Evolutionary conservation across 164 flowering plant genomes (phyloP), one percentile per base, ranked within the genome.

Genomic region (Magnolia changhungtana): DNA sequence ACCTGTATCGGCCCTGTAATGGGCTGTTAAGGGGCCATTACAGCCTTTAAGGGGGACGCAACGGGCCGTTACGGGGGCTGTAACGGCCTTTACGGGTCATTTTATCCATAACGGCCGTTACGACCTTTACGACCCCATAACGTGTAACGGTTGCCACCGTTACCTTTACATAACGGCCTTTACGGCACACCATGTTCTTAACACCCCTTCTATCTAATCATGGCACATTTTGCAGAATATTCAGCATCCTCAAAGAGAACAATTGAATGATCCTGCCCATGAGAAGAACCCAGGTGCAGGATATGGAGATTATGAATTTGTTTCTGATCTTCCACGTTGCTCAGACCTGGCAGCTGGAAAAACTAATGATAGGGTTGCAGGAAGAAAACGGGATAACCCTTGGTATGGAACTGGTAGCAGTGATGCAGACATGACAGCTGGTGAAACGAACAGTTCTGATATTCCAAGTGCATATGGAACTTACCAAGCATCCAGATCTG

Each of bases 401-500:
- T 67, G 72, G 77, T 55, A 75, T 86, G 86, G 83, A 55, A 78
- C 80, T 76, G 84, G 24, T 21, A 68, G 82, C 7, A 78, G 73
- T 77, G 77, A 79, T 59, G n/a, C 81, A 19, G 91, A 84, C 72
- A 27, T 87, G 58, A 29, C 84, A 66, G 72, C 83, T 67, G 76
- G 83, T 69, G 90, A 85, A 76, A 87, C 83, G 77, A 90, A 88
- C 88, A 88, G 88, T 66, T 85, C 79, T 72, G 88, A 77, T 83
- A 78, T 71, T 67, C 66, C 78, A 55, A 59, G 73, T 59, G 27
- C 76, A 68, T 78, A 74, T 63, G 71, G 72, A 69, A 68, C 49
- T 23, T 52, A 61, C 16, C 55, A 66, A 23, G 74, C 81, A 52
- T 73, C 85, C 52, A 85, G 80, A 76, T 72, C 90, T 75, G 63